Conservation (phyloP, 1,284 basidiomycete species). For the Puccinia polysora region DNA sequence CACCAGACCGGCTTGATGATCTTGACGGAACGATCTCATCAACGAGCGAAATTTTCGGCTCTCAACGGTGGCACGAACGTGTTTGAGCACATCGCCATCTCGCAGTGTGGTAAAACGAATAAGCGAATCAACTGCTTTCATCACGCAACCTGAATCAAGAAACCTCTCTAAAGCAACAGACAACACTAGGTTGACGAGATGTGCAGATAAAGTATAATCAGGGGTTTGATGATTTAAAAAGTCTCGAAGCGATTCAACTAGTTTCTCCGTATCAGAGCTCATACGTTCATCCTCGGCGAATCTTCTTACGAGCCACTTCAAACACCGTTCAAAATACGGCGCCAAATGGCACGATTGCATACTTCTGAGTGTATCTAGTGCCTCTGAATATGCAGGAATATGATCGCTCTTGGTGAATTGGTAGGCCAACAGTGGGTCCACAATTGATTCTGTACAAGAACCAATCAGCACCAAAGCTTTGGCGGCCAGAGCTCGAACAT, state of each 20-base stretch:
- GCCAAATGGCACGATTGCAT: constrained; percentile 14
- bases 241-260: constrained; percentile 6
- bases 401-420: not conserved
- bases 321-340: constrained; percentile 29
- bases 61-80: constrained; percentile 29
- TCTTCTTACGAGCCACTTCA: constrained; percentile 41
- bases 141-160: constrained; percentile 21
- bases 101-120: constrained; percentile 1
- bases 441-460: not conserved
- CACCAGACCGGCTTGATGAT: constrained; percentile 10
- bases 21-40: constrained; percentile 20
- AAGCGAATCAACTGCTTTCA: constrained; percentile 23
- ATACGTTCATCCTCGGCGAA: constrained; percentile 32
- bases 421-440: constrained; percentile 22
- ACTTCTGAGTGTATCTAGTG: constrained; percentile 8
- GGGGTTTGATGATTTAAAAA: constrained; percentile 7
- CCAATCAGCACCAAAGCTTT: constrained; percentile 13
- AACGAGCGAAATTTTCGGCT: constrained; percentile 32
- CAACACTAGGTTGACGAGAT: constrained; percentile 39
- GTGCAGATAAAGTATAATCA: constrained; percentile 19
- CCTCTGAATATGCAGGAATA: constrained; percentile 25
- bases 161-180: constrained; percentile 23
- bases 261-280: constrained; percentile 14
- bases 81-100: constrained; percentile 30
- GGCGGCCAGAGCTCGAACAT: not conserved